Conservation (phyloP, 495 filamentous ascomycete genomes). For the Trichoderma orchidacearum region DNA sequence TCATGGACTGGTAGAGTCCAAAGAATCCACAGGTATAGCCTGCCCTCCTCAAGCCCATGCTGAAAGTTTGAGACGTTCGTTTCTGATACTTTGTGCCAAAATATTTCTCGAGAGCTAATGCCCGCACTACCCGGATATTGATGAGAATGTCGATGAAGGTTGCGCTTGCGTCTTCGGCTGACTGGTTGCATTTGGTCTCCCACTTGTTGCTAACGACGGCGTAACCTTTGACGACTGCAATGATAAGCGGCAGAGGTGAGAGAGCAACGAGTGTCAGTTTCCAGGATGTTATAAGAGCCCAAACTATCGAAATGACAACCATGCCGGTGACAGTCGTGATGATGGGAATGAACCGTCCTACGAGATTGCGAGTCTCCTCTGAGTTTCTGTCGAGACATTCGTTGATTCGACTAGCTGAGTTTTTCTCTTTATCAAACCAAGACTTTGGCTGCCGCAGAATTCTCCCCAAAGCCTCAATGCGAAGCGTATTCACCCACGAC, state of each 20-base stretch:
- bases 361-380: slow-evolving; percentile 74
- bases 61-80: slow-evolving; percentile 33
- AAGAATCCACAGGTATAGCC: slow-evolving; percentile 57
- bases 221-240: slow-evolving; percentile 48
- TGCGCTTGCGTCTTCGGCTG: slow-evolving; percentile 35
- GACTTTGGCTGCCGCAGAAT: slow-evolving; percentile 65
- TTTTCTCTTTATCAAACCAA: slow-evolving; percentile 70
- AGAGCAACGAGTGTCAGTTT: slow-evolving; percentile 70
- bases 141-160: slow-evolving; percentile 68
- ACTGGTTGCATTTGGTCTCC: slow-evolving; percentile 54
- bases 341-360: slow-evolving; percentile 64
- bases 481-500: slow-evolving; percentile 63
- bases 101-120: slow-evolving; percentile 60
- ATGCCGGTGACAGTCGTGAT: slow-evolving; percentile 51
- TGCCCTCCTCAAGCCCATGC: slow-evolving; percentile 43
- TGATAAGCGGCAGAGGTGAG: slow-evolving; percentile 51
- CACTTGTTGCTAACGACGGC: slow-evolving; percentile 48
- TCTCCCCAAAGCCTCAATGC: slow-evolving; percentile 51
- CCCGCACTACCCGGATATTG: slow-evolving; percentile 70
- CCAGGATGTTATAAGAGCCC: slow-evolving; percentile 68
- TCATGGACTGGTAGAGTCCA: slow-evolving; percentile 57
- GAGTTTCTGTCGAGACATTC: slow-evolving; percentile 69
- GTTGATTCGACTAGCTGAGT: slow-evolving; percentile 47
- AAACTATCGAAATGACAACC: slow-evolving; percentile 50
- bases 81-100: slow-evolving; percentile 54